Percentiles rank a stretch among this genome's conserved stretches.
phyloP scores from a whole-genome alignment of 1,139 yeast species.

The Hansenula sp. region DNA sequence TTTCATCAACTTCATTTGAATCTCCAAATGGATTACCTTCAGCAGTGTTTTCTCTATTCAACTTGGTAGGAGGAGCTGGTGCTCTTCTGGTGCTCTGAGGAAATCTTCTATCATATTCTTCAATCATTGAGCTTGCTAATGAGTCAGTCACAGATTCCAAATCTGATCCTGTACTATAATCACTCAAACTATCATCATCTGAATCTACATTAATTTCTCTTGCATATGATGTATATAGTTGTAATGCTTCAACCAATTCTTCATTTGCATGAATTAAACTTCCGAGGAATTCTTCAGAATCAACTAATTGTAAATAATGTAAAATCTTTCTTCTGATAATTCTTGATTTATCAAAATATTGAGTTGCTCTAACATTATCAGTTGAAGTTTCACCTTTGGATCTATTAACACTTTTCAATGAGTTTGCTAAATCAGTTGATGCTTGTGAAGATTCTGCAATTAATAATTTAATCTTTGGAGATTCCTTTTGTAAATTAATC shows the following conservation, averaged over 20 bases:
- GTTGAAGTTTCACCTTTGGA: conserved; percentile 50
- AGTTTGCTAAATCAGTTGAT: conserved; percentile 67
- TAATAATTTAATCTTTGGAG: conserved; percentile 63
- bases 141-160: conserved; percentile 23
- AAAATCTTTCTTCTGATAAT: conserved; percentile 71
- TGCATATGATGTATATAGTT: conserved; percentile 58
- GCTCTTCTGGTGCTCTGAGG: conserved; percentile 9
- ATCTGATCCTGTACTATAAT: conserved; percentile 26
- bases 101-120: conserved; percentile 23
- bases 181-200: conserved; percentile 35
- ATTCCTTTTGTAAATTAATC: conserved; percentile 66
- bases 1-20: conserved; percentile 40
- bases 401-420: conserved; percentile 49
- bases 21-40: conserved; percentile 73
- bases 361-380: conserved; percentile 55
- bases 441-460: conserved; percentile 77
- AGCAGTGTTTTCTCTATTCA: conserved; percentile 17
- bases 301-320: conserved; percentile 76
- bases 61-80: conserved; percentile 11
- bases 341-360: conserved; percentile 70
- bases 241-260: conserved; percentile 70
- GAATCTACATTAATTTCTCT: conserved; percentile 44
- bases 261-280: conserved; percentile 86
- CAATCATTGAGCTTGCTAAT: conserved; percentile 28
- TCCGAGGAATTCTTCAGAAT: conserved; percentile 79